Evolutionary conservation across 169 alveolate species (phyloP), one percentile per base, ranked within the genome.

Genomic region (Eimeria nieschulzi): DNA sequence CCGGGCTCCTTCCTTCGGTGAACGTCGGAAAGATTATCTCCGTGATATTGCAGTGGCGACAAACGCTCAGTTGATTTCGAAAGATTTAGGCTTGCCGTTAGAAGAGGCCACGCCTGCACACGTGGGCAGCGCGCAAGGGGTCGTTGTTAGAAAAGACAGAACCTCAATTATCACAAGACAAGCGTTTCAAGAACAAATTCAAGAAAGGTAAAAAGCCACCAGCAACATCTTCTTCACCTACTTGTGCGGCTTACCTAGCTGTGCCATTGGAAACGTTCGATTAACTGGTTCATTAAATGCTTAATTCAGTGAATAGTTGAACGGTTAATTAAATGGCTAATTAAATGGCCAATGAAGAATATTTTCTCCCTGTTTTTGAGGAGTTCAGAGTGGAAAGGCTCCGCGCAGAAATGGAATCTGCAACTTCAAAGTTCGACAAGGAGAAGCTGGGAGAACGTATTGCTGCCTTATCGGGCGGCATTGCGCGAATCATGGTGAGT

Each of bases 391-490:
- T 94, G n/a, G 78, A 93, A 39, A 92, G 85, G 25, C 93, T 95
- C 84, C 91, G 94, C 75, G 80, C 82, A 53, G 98, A 97, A 82
- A 92, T 92, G 91, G 97, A 96, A 86, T 87, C 93, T 84, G 91
- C 96, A 54, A 96, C 97, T 5, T 95, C 97, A 21, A 93, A 95
- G 83, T 96, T 93, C 87, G 98, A 97, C 82, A 96, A 95, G 91
- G 96, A 96, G 80, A 96, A 97, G 82, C 91, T 97, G 75, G 95
- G 95, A 51, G 98, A 97, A 90, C 96, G 98, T 82, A 95, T 97
- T 75, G 98, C 98, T 46, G 98, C 98, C 21, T 94, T 97, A 17
- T 95, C 98, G 54, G 98, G 98, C 33, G 98, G 98, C 64, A 96
- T 97, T 25, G 98, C 98, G 25, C 87, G 97, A 90, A 95, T 97